Percentiles rank a stretch among this genome's conserved stretches.
phyloP scores from a whole-genome alignment of 345 rosid genomes.

The Turritis glabra region DNA sequence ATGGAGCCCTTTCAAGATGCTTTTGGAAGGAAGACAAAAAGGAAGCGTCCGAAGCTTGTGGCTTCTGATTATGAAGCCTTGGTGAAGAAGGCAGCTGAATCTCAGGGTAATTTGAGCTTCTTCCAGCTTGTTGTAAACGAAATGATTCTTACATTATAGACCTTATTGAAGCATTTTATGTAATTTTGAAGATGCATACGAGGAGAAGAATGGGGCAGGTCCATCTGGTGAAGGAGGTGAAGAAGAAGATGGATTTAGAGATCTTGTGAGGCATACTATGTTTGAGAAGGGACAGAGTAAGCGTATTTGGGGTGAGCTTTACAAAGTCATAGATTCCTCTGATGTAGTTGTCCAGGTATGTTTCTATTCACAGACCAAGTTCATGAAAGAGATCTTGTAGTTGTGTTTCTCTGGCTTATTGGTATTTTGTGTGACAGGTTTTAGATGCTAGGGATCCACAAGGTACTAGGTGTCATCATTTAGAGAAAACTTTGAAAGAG shows the following conservation, averaged over 20 bases:
- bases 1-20: slow-evolving; percentile 84
- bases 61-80: slow-evolving; percentile 85
- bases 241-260: slow-evolving; percentile 83
- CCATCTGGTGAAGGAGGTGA: slow-evolving; percentile 50
- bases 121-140: background rate
- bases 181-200: slow-evolving; percentile 61
- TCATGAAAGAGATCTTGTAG: background rate
- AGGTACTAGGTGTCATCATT: slow-evolving; percentile 87
- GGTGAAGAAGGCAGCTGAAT: slow-evolving; percentile 69
- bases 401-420: background rate
- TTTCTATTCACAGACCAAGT: background rate
- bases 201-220: slow-evolving; percentile 49
- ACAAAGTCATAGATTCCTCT: slow-evolving; percentile 95
- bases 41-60: slow-evolving; percentile 81
- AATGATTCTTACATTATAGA: background rate
- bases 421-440: slow-evolving; percentile 52
- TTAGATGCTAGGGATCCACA: slow-evolving; percentile 96
- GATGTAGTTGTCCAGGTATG: slow-evolving; percentile 93
- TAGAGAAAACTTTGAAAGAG: slow-evolving; percentile 90
- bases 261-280: slow-evolving; percentile 90
- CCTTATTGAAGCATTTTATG: background rate
- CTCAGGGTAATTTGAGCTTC: slow-evolving; percentile 59
- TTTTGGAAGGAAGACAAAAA: slow-evolving; percentile 75
- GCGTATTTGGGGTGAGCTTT: slow-evolving; percentile 98
- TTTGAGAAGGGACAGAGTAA: slow-evolving; percentile 99